These are phyloP conservation scores for Sporothrix brasiliensis DNA, from an alignment of 2,329 filamentous ascomycete genomes.

Conservation along the genomic window DNA sequence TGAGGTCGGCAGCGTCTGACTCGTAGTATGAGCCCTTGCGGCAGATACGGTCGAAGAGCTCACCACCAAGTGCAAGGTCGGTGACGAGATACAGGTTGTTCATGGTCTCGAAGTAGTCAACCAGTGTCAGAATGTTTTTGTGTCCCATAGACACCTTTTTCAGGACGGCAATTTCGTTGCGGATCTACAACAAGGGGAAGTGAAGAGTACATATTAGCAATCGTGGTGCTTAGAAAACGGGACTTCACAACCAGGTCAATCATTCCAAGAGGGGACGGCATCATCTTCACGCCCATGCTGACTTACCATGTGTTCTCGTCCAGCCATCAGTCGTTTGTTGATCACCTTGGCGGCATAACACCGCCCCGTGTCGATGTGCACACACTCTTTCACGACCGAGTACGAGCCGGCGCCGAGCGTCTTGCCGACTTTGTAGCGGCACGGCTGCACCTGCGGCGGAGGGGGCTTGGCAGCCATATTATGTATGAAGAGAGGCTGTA, in stretches of 20 bases:
- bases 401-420: constrained; percentile 95
- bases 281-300: not conserved
- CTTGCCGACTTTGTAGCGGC: constrained; percentile 98
- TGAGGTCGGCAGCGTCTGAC: constrained; percentile 91
- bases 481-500: not conserved
- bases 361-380: constrained; percentile 94
- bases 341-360: constrained; percentile 99
- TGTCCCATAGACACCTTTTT: constrained; percentile 99
- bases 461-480: constrained; percentile 17
- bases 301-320: constrained; percentile 92
- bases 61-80: constrained; percentile 91
- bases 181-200: constrained; percentile 60
- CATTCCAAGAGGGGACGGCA: not conserved
- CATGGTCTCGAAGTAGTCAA: constrained; percentile 99
- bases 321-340: constrained; percentile 97
- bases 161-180: constrained; percentile 96
- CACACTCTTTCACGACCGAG: constrained; percentile 97
- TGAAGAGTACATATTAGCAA: not conserved
- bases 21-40: constrained; percentile 99
- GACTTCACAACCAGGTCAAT: not conserved
- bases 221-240: not conserved
- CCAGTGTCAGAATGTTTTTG: constrained; percentile 94
- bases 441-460: constrained; percentile 73
- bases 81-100: constrained; percentile 99
- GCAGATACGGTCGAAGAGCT: constrained; percentile 98